A percentile compares a stretch with the other conserved stretches of the same genome.
Evolutionary conservation across 441 rosid species (phyloP).

Genomic region (Flueggea neowawraea): DNA sequence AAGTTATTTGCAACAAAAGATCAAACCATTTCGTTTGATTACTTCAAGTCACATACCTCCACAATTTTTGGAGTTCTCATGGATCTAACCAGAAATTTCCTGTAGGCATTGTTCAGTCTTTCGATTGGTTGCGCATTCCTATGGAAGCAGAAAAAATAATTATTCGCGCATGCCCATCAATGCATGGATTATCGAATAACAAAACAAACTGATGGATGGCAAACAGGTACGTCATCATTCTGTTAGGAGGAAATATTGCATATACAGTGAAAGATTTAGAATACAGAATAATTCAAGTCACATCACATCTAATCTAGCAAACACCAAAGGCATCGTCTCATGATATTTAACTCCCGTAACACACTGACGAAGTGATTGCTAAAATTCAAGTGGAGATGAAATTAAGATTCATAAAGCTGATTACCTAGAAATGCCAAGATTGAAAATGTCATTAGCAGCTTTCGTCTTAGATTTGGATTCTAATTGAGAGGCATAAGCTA

Average conservation of each 20-base stretch:
- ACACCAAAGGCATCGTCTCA: too few relatives aligned
- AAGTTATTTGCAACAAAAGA: neutral
- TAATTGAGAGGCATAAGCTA: slow-evolving; percentile 66
- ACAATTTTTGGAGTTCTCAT: slow-evolving; percentile 34
- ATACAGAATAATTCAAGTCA: too few relatives aligned
- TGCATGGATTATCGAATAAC: slow-evolving; percentile 1
- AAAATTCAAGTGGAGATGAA: too few relatives aligned
- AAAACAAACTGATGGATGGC: neutral
- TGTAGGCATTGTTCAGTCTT: slow-evolving; percentile 64
- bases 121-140: slow-evolving; percentile 71
- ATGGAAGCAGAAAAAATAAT: slow-evolving; percentile 3
- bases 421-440: slow-evolving; percentile 70
- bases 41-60: slow-evolving; percentile 31
- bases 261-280: too few relatives aligned
- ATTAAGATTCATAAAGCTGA: too few relatives aligned
- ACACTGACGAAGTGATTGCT: too few relatives aligned
- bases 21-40: slow-evolving; percentile 1
- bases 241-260: too few relatives aligned
- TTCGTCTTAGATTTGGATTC: slow-evolving; percentile 71
- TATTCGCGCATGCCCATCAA: neutral
- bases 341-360: too few relatives aligned
- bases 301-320: too few relatives aligned
- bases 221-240: too few relatives aligned
- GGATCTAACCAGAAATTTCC: slow-evolving; percentile 55
- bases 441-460: slow-evolving; percentile 72